phyloP scores from a whole-genome alignment of 768 basidiomycete genomes.

The Mycena alexandri region DNA sequence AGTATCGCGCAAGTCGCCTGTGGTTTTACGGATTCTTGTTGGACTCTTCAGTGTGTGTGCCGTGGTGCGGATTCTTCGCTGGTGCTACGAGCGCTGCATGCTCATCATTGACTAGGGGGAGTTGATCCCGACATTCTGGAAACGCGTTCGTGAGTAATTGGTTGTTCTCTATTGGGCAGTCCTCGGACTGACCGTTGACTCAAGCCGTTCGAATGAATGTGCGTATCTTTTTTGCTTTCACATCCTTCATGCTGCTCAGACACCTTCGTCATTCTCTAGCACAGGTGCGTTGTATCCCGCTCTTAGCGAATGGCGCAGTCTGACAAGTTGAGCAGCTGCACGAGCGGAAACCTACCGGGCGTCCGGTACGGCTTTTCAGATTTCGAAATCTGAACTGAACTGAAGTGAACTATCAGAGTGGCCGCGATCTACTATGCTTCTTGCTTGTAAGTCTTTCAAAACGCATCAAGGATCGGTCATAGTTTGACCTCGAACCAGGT shows the following conservation, averaged over 20 bases:
- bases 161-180: not conserved
- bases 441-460: constrained; percentile 20
- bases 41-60: constrained; percentile 1
- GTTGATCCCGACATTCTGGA: constrained; percentile 15
- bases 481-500: constrained; percentile 8
- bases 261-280: no score
- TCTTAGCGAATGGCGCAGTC: no score
- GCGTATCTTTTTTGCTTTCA: not conserved
- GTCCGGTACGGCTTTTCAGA: no score
- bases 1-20: constrained; percentile 28
- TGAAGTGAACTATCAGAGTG: no score
- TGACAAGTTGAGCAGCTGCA: no score
- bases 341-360: no score
- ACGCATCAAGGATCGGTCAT: not conserved
- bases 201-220: not conserved
- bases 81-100: no score
- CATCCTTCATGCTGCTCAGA: no score
- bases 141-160: constrained; percentile 22
- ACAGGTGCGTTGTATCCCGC: no score
- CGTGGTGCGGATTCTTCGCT: constrained; percentile 5
- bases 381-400: no score
- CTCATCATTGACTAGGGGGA: constrained; percentile 6
- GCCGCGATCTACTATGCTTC: no score
- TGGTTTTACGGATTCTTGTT: constrained; percentile 1
- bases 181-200: not conserved